Conservation (phyloP, 2,329 filamentous ascomycete species). For the Laburnicola sp. region DNA sequence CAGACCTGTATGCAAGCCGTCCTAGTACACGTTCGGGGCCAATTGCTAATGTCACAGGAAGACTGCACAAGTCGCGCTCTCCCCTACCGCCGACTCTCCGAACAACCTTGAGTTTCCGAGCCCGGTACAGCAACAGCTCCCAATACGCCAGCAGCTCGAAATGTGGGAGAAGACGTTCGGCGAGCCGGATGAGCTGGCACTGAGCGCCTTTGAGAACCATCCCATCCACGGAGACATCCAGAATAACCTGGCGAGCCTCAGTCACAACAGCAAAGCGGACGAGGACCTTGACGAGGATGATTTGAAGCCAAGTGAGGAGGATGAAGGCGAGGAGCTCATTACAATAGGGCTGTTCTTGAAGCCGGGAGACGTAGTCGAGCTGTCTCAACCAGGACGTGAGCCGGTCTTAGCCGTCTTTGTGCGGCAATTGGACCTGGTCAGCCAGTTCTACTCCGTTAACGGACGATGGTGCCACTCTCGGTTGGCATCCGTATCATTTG, state of each 20-base stretch:
- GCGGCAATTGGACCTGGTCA: slow-evolving; percentile 44
- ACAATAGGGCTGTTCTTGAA: slow-evolving; percentile 45
- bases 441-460: slow-evolving; percentile 56
- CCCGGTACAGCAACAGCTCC: slow-evolving; percentile 16
- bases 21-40: too few relatives aligned
- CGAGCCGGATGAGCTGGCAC: slow-evolving; percentile 30
- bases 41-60: slow-evolving; percentile 17
- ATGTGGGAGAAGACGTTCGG: slow-evolving; percentile 52
- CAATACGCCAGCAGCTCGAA: slow-evolving; percentile 35
- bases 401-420: slow-evolving; percentile 56
- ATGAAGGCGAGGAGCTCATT: slow-evolving; percentile 36
- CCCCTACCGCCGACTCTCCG: slow-evolving; percentile 9
- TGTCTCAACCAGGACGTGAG: slow-evolving; percentile 43
- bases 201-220: slow-evolving; percentile 37
- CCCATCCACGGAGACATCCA: slow-evolving; percentile 26
- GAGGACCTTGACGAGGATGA: slow-evolving; percentile 25
- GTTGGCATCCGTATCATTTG: slow-evolving; percentile 50
- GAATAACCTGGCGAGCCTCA: slow-evolving; percentile 32
- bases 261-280: slow-evolving; percentile 28
- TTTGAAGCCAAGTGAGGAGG: slow-evolving; percentile 26
- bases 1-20: slow-evolving; percentile 19
- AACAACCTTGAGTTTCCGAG: slow-evolving; percentile 18
- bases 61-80: slow-evolving; percentile 17
- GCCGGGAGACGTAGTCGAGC: slow-evolving; percentile 55
- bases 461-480: slow-evolving; percentile 53